Conservation (phyloP, 75 land plant genomes). For the Ceratopteris richardii region DNA sequence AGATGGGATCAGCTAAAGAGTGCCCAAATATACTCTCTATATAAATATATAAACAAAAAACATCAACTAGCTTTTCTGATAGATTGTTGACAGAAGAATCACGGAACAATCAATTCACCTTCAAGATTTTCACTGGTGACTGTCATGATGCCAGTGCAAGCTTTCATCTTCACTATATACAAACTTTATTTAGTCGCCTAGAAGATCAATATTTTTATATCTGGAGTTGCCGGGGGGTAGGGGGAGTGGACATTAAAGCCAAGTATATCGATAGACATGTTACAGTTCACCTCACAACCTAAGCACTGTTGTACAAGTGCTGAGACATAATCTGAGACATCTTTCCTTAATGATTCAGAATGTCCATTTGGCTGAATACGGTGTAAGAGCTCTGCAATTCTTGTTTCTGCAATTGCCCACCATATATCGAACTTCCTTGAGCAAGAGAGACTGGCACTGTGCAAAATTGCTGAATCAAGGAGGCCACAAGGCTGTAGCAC, state of each 20-base stretch:
- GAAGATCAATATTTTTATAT: background rate
- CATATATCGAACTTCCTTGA: too few relatives aligned
- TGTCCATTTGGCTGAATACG: slow-evolving; percentile 69
- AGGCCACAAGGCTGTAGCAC: too few relatives aligned
- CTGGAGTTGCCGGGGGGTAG: background rate
- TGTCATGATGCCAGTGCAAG: background rate
- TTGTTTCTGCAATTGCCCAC: slow-evolving; percentile 69
- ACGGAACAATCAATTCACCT: too few relatives aligned
- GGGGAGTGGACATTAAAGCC: background rate
- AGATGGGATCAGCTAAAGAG: too few relatives aligned
- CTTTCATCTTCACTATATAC: background rate
- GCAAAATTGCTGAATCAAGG: too few relatives aligned
- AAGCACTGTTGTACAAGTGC: slow-evolving; percentile 64
- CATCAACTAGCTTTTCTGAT: too few relatives aligned
- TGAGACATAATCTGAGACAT: slow-evolving; percentile 76
- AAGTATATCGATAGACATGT: background rate
- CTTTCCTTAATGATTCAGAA: slow-evolving; percentile 69
- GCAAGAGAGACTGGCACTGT: too few relatives aligned
- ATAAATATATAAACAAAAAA: too few relatives aligned
- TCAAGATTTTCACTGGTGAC: too few relatives aligned
- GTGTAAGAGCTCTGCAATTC: slow-evolving; percentile 68
- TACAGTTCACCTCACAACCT: slow-evolving; percentile 53
- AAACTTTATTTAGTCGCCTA: background rate
- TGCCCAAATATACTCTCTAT: too few relatives aligned
- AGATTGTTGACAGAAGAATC: too few relatives aligned